Evolutionary conservation across 768 basidiomycete species (phyloP).

Genomic region (Xerocomus potaroensis): DNA sequence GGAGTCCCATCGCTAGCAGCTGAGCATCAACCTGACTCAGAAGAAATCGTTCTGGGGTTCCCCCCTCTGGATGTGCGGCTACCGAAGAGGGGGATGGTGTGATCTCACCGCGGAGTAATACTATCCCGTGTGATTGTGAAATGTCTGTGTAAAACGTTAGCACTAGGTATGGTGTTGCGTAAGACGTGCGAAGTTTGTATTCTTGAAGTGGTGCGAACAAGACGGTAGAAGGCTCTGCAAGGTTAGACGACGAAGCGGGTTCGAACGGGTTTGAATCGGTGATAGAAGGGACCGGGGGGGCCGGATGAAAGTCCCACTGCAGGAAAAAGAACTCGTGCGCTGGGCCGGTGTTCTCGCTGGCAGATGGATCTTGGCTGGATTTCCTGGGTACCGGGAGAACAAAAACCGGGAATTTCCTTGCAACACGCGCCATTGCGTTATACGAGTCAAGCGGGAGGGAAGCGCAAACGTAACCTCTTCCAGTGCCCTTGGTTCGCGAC

Average conservation of each 20-base stretch:
- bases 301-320: conserved; percentile 85
- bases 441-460: conserved; percentile 72
- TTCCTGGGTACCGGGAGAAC: conserved; percentile 75
- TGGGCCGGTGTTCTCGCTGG: conserved; percentile 28
- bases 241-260: conserved; percentile 29
- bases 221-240: conserved; percentile 65
- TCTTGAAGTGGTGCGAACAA: conserved; percentile 92
- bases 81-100: conserved; percentile 55
- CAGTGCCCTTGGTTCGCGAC: conserved; percentile 73
- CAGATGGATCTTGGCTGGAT: conserved; percentile 20
- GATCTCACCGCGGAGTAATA: conserved; percentile 89
- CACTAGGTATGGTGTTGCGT: conserved; percentile 87
- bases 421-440: conserved; percentile 59
- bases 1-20: conserved; percentile 70
- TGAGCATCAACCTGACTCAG: conserved; percentile 83
- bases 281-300: conserved; percentile 56
- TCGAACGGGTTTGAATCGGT: conserved; percentile 42
- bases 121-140: conserved; percentile 68
- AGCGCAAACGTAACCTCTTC: conserved; percentile 83
- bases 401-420: conserved; percentile 69
- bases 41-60: conserved; percentile 39
- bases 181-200: conserved; percentile 80
- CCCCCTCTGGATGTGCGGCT: conserved; percentile 32
- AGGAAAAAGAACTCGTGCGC: conserved; percentile 82
- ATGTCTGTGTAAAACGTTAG: conserved; percentile 92